phyloP scores from a whole-genome alignment of 345 rosid species.

The Pugionium dolabratum region DNA sequence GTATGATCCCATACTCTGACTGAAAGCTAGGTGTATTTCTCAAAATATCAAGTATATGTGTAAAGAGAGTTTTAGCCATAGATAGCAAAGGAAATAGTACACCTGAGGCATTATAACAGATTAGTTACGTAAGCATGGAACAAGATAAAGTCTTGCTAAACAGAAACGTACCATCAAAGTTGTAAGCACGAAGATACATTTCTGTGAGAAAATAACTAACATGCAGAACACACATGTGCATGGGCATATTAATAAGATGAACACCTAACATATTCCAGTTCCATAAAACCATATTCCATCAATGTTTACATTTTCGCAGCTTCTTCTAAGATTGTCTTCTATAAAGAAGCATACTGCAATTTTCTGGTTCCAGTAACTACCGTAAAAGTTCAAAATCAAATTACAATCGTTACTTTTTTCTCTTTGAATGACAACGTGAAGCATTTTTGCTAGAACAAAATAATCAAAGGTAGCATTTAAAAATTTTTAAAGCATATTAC shows the following conservation, averaged over 20 bases:
- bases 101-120: conserved; percentile 49
- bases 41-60: conserved; percentile 68
- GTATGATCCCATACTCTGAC: conserved; percentile 77
- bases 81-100: conserved; percentile 60
- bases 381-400: too few relatives aligned
- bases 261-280: conserved; percentile 6
- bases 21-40: conserved; percentile 79
- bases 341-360: conserved; percentile 13
- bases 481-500: conserved; percentile 2
- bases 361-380: too few relatives aligned
- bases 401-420: too few relatives aligned
- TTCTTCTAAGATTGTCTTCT: conserved; percentile 26
- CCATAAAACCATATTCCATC: too few relatives aligned
- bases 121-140: conserved; percentile 8
- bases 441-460: conserved; percentile 50
- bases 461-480: conserved; percentile 10
- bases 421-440: conserved; percentile 54
- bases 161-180: too few relatives aligned
- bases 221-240: conserved; percentile 20
- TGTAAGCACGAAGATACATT: conserved; percentile 22
- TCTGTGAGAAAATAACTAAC: conserved; percentile 10
- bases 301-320: conserved; percentile 24
- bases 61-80: conserved; percentile 63
- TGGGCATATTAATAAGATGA: conserved; percentile 21
- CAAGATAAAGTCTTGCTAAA: too few relatives aligned